A percentile compares a stretch with the other conserved stretches of the same genome.
phyloP scores from a whole-genome alignment of 2,329 filamentous ascomycete species.

The Mycocentrospora acerina region DNA sequence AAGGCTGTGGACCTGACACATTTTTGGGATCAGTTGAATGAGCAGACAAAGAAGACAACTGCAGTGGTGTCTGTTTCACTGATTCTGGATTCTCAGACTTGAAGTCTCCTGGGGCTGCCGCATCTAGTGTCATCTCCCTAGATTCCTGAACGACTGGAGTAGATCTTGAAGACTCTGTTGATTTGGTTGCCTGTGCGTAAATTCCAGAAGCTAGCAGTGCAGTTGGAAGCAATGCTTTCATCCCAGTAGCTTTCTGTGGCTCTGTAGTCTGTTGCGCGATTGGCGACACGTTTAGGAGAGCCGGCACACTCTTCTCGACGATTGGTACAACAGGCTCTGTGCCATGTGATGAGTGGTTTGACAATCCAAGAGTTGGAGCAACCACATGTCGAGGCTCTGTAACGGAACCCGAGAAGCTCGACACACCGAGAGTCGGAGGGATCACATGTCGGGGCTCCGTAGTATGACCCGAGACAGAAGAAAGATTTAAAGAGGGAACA shows the following conservation, averaged over 20 bases:
- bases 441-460: slow-evolving; percentile 25
- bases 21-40: slow-evolving; percentile 30
- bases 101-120: neutral
- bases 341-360: slow-evolving; percentile 15
- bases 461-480: slow-evolving; percentile 23
- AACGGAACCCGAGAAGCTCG: slow-evolving; percentile 10
- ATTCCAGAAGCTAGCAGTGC: slow-evolving; percentile 33
- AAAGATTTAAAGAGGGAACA: slow-evolving; percentile 19
- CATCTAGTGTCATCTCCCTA: slow-evolving; percentile 1
- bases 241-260: slow-evolving; percentile 19
- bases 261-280: slow-evolving; percentile 32
- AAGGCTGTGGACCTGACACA: slow-evolving; percentile 13
- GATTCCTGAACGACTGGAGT: neutral
- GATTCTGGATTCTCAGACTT: neutral
- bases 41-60: slow-evolving; percentile 28
- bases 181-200: slow-evolving; percentile 30
- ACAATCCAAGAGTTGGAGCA: slow-evolving; percentile 9
- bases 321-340: slow-evolving; percentile 33
- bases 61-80: slow-evolving; percentile 12
- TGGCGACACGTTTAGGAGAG: slow-evolving; percentile 29
- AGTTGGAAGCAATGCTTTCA: slow-evolving; percentile 17
- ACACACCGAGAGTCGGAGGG: slow-evolving; percentile 18
- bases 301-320: slow-evolving; percentile 27
- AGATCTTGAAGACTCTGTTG: slow-evolving; percentile 9
- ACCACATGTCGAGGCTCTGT: slow-evolving; percentile 15